These are phyloP conservation scores for Solanum arcanum DNA, from an alignment of 257 asterid genomes.

Conservation along the genomic window DNA sequence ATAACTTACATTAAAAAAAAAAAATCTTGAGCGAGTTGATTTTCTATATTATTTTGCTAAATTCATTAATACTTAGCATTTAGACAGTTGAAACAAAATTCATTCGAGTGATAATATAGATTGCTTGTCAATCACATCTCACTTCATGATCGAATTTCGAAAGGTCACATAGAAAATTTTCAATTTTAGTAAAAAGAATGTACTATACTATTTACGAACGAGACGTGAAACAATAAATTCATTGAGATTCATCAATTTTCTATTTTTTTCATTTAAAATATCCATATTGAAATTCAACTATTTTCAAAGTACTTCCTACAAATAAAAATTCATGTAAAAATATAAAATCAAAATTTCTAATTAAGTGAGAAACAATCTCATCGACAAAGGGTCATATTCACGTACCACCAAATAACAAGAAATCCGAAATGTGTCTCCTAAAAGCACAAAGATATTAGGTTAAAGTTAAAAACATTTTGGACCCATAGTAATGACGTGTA, in stretches of 20 bases:
- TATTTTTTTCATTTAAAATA: no score
- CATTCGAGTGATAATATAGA: not conserved
- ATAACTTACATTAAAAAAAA: not conserved
- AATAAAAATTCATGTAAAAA: no score
- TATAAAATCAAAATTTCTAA: fast-evolving
- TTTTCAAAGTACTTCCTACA: fast-evolving
- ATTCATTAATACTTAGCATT: not conserved
- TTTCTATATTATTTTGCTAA: not conserved
- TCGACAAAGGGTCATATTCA: fast-evolving
- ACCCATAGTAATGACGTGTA: slow-evolving; percentile 21
- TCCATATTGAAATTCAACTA: no score
- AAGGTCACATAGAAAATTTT: not conserved
- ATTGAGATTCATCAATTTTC: no score
- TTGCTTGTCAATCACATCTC: not conserved
- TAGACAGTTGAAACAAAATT: not conserved
- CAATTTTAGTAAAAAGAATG: not conserved
- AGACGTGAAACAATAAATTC: not conserved
- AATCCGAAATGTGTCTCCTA: not conserved
- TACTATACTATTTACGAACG: not conserved
- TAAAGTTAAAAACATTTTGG: not conserved
- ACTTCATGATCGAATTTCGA: not conserved
- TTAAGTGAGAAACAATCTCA: no score
- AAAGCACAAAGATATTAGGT: not conserved
- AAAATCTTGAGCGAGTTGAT: not conserved
- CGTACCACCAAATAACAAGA: not conserved